A percentile compares a stretch with the other conserved stretches of the same genome.
These are phyloP conservation scores for Hypoxylon sp. DNA, from an alignment of 2,329 filamentous ascomycete genomes.

Conservation along the genomic window DNA sequence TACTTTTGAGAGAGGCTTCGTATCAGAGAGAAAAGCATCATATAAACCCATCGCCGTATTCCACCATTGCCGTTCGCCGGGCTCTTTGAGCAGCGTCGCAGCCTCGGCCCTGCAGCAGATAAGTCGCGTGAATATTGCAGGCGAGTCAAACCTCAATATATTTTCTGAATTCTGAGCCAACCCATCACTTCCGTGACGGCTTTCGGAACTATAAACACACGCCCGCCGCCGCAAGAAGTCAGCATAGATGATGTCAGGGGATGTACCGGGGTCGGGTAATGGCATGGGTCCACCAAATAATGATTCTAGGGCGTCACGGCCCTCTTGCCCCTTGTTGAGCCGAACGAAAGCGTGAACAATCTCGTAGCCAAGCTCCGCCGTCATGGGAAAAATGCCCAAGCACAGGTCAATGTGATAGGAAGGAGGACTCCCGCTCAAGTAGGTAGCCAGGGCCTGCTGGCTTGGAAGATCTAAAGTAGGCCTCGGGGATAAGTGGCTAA, in stretches of 20 bases:
- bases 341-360: conserved; percentile 12
- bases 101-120: conserved; percentile 26
- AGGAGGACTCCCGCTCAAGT: too few species aligned
- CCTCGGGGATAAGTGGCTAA: too few species aligned
- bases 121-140: conserved; percentile 20
- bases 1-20: conserved; percentile 15
- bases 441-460: too few species aligned
- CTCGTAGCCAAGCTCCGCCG: conserved; percentile 12
- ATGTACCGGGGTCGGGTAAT: conserved; percentile 18
- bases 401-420: too few species aligned
- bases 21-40: conserved; percentile 17
- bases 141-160: conserved; percentile 15
- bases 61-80: conserved; percentile 25
- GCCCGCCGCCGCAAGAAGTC: conserved; percentile 15
- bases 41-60: conserved; percentile 26
- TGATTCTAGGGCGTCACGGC: conserved; percentile 17
- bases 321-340: conserved; percentile 16
- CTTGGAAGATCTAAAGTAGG: too few species aligned
- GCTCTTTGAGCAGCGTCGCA: conserved; percentile 12
- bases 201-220: conserved; percentile 5
- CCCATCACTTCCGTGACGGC: not conserved
- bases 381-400: too few species aligned
- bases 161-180: conserved; percentile 12
- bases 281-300: conserved; percentile 26
- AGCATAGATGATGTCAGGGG: conserved; percentile 16